Conservation (phyloP, 225 moss, liverwort and hornwort species). For the Neckera pumila region DNA sequence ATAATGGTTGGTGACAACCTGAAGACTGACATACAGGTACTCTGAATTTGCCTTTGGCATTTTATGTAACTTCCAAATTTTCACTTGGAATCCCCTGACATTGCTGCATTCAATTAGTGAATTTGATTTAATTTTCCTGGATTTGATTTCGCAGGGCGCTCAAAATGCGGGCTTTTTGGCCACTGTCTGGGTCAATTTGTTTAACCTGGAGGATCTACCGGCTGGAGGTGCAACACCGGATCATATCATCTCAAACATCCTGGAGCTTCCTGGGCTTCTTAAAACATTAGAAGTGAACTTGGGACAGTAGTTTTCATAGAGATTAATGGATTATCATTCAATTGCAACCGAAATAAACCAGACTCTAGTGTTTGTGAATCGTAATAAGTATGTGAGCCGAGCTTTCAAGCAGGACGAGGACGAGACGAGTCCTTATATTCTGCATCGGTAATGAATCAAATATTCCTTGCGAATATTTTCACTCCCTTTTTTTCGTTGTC, state of each 20-base stretch:
- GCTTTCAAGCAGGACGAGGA: background rate
- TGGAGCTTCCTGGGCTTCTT: constrained; percentile 43
- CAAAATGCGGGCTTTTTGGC: constrained; percentile 70
- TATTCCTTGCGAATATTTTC: background rate
- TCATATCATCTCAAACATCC: constrained; percentile 53
- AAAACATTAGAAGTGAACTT: constrained; percentile 5
- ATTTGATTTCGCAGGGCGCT: constrained; percentile 47
- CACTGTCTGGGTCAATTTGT: constrained; percentile 85
- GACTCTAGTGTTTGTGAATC: background rate
- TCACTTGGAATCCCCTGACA: background rate
- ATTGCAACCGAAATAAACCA: background rate
- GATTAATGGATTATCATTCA: background rate
- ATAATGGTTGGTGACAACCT: constrained; percentile 93
- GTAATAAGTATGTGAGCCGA: background rate
- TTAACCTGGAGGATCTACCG: constrained; percentile 39
- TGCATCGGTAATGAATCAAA: background rate
- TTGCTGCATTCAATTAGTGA: background rate
- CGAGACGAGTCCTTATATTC: background rate
- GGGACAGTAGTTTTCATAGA: background rate
- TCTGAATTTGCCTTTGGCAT: background rate
- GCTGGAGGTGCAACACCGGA: constrained; percentile 38
- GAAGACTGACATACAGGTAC: constrained; percentile 81
- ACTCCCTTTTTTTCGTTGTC: background rate
- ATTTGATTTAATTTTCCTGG: background rate
- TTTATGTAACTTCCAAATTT: background rate